A percentile compares a stretch with the other conserved stretches of the same genome.
Conservation (phyloP, 805 yeast species). For the Pachysolen tannophilus region DNA sequence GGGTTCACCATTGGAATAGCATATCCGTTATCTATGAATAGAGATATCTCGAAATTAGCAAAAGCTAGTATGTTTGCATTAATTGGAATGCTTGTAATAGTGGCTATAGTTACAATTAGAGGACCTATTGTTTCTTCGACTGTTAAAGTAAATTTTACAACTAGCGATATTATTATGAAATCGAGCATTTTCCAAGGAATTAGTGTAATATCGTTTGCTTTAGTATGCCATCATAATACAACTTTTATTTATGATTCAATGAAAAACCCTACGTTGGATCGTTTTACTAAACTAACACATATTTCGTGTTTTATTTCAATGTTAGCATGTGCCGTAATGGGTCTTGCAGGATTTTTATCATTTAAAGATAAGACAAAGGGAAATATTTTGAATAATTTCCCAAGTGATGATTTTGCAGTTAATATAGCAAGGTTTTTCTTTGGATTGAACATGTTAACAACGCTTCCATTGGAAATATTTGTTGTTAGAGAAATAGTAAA, state of each 20-base stretch:
- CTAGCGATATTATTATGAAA: constrained; percentile 44
- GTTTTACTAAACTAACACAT: constrained; percentile 75
- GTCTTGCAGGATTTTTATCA: constrained; percentile 65
- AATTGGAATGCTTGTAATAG: constrained; percentile 75
- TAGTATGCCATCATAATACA: constrained; percentile 94
- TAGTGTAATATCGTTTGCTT: constrained; percentile 90
- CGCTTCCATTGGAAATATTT: constrained; percentile 84
- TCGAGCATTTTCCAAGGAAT: constrained; percentile 77
- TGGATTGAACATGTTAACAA: constrained; percentile 88
- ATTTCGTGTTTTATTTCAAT: constrained; percentile 76
- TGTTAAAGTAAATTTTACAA: constrained; percentile 39
- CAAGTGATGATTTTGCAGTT: constrained; percentile 61
- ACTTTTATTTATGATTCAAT: constrained; percentile 83
- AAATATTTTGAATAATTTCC: constrained; percentile 81
- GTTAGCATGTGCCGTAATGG: constrained; percentile 71
- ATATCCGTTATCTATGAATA: constrained; percentile 72
- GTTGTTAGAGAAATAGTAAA: constrained; percentile 84
- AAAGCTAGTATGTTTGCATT: constrained; percentile 83
- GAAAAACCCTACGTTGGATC: constrained; percentile 62
- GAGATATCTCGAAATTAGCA: constrained; percentile 79
- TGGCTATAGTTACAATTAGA: constrained; percentile 59
- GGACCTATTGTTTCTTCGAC: constrained; percentile 55
- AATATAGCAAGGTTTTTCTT: constrained; percentile 87
- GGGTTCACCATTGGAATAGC: constrained; percentile 66
- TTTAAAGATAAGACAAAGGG: constrained; percentile 80